These are phyloP conservation scores for Chaetoceros tenuissimus DNA, from an alignment of 108 stramenopile genomes.

Conservation along the genomic window DNA sequence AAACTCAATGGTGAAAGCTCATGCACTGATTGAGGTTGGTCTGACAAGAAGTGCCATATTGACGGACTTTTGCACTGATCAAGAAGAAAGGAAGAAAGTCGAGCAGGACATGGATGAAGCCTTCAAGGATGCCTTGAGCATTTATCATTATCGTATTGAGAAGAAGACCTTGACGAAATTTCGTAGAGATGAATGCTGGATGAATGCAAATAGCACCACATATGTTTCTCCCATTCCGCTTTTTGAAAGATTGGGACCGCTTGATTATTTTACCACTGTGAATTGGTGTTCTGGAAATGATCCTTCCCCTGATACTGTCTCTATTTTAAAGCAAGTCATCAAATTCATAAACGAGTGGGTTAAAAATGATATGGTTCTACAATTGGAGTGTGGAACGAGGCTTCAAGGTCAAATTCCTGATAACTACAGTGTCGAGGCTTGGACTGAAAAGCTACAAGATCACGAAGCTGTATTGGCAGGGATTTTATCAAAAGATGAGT, in stretches of 20 bases:
- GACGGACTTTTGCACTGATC: constrained; percentile 4
- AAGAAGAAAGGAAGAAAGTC: constrained; percentile 7
- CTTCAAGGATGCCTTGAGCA: constrained; percentile 3
- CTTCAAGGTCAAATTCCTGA: too few relatives aligned
- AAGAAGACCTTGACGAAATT: not conserved
- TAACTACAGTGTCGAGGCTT: too few relatives aligned
- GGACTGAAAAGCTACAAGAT: too few relatives aligned
- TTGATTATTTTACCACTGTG: too few relatives aligned
- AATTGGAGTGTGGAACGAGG: constrained; percentile 2
- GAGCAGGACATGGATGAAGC: not conserved
- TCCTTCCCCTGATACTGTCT: constrained; percentile 2
- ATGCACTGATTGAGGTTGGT: constrained; percentile 6
- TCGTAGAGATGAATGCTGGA: constrained; percentile 7
- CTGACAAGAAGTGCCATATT: constrained; percentile 4
- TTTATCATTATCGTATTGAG: not conserved
- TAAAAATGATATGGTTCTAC: not conserved
- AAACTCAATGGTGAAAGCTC: constrained; percentile 2
- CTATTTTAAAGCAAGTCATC: constrained; percentile 3
- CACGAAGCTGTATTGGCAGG: too few relatives aligned
- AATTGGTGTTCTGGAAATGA: not conserved
- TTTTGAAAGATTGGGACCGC: too few relatives aligned
- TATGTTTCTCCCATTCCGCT: too few relatives aligned
- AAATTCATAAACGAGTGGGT: not conserved
- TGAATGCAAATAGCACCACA: not conserved
- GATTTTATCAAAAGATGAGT: too few relatives aligned